Base-by-base conservation (phyloP, 1,139 yeast species). In the Geotrichum macrosporum region DNA sequence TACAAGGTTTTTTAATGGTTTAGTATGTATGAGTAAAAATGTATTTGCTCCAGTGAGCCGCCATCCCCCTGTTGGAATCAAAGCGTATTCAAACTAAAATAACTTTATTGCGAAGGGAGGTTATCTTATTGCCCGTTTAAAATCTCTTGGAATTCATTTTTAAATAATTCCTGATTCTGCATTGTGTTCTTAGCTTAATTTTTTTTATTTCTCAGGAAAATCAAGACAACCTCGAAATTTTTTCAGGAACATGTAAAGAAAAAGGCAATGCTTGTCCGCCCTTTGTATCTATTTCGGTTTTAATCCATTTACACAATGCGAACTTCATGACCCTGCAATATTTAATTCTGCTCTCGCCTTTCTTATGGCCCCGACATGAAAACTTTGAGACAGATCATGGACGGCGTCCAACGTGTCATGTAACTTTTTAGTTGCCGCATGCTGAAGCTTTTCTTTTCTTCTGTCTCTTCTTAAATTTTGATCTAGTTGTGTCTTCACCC, bases 231-330 rank as follows among this genome's bases (percentile, higher is more conserved):
- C 57, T 69, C 79, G 44, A 84, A 84, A 0, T 80, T 80, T 57
- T 80, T 80, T 73, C 84, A 80, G 59, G 85, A 79, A 60, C 78
- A 83, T 55, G 67, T 80, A 42, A 82, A 78, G 57, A 83, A 79
- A 54, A 74, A 73, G 57, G 81, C 78, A 13, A 80, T 80, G 60
- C 75, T 77, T 35, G 85, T 80, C 15, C 85, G n/a, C n/a, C n/a
- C n/a, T 84, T 1, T 84, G 85, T 3, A 78, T 80, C 55, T 79
- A 79, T 70, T 80, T 80, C 59, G 78, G 79, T 59, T 71, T 80
- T 55, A 80, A 80, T 56, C 84, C 84, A 10, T 75, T 78, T 55
- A 79, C 80, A 57, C 75, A 80, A 64, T 72, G 81, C 46, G 75
- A 75, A 47, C 66, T 80, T 50, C 80, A 74, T 54, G 84, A 79